phyloP scores from a whole-genome alignment of 352 stramenopile species.

The Globisporangium takayamanum region DNA sequence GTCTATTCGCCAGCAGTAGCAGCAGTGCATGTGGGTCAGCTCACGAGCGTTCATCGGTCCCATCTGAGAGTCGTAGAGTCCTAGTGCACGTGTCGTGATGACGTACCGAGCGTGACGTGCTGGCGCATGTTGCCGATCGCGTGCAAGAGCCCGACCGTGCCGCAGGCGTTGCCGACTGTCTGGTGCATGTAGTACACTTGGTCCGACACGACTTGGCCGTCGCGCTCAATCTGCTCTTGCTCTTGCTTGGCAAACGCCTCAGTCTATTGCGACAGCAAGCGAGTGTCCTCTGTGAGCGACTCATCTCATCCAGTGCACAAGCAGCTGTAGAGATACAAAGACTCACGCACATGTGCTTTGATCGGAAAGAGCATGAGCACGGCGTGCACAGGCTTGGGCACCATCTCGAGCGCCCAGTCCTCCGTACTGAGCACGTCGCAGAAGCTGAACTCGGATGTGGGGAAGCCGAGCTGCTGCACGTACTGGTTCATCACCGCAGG shows the following conservation, averaged over 20 bases:
- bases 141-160: constrained; percentile 94
- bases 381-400: constrained; percentile 87
- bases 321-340: background rate
- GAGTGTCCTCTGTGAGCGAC: background rate
- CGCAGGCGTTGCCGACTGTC: constrained; percentile 96
- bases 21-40: background rate
- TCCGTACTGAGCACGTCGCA: constrained; percentile 95
- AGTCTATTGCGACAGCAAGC: constrained; percentile 21
- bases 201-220: constrained; percentile 68
- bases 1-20: constrained; percentile 17
- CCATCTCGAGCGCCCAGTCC: constrained; percentile 96
- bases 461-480: constrained; percentile 91
- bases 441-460: constrained; percentile 82
- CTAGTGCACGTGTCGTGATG: too few relatives aligned
- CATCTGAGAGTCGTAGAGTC: background rate
- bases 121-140: constrained; percentile 89
- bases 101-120: constrained; percentile 47
- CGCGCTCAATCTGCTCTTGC: constrained; percentile 48
- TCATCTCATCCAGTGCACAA: background rate
- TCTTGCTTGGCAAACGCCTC: constrained; percentile 79
- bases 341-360: constrained; percentile 66
- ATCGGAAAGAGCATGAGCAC: constrained; percentile 96
- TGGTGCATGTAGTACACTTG: constrained; percentile 92
- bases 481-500: constrained; percentile 95
- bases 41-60: background rate